Percentiles rank a stretch among this genome's conserved stretches.
These are phyloP conservation scores for Lathyrus tuberosus DNA, from an alignment of 306 rosid species.

Conservation along the genomic window DNA sequence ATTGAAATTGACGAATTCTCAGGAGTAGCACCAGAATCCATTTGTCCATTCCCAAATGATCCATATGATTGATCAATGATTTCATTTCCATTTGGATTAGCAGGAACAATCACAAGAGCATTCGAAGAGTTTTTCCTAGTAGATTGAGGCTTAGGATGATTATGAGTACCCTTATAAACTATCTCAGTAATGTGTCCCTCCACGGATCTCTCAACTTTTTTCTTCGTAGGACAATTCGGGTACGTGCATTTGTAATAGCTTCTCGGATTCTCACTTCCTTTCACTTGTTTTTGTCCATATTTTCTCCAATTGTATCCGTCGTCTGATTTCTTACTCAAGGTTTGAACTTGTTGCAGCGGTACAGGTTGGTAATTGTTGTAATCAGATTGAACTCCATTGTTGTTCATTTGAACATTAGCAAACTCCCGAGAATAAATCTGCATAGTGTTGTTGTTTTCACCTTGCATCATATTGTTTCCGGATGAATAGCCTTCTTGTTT, in stretches of 20 bases:
- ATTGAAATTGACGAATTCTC: slow-evolving; percentile 79
- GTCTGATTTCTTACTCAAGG: slow-evolving; percentile 63
- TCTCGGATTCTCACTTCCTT: slow-evolving; percentile 93
- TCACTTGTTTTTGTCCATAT: slow-evolving; percentile 93
- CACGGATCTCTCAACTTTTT: slow-evolving; percentile 82
- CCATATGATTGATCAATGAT: slow-evolving; percentile 62
- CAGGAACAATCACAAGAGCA: slow-evolving; percentile 48
- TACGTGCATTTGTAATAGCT: slow-evolving; percentile 94
- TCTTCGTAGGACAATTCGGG: slow-evolving; percentile 89
- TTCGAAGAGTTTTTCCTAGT: slow-evolving; percentile 63
- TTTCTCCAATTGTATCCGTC: slow-evolving; percentile 95
- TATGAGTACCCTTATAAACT: slow-evolving; percentile 87
- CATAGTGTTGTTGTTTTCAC: slow-evolving; percentile 52
- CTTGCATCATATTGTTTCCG: slow-evolving; percentile 44
- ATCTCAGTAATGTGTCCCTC: slow-evolving; percentile 96
- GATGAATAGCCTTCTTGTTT: slow-evolving; percentile 51
- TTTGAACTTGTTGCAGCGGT: slow-evolving; percentile 46
- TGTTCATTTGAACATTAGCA: slow-evolving; percentile 49
- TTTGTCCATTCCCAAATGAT: slow-evolving; percentile 60
- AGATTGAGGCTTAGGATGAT: slow-evolving; percentile 82
- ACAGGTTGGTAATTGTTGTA: slow-evolving; percentile 41
- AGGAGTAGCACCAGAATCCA: slow-evolving; percentile 72
- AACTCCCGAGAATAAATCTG: slow-evolving; percentile 62
- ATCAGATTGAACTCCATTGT: slow-evolving; percentile 48
- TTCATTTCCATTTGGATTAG: slow-evolving; percentile 45